A percentile compares a stretch with the other conserved stretches of the same genome.
phyloP scores from a whole-genome alignment of 2,329 filamentous ascomycete species.

The Fusarium decemcellulare region DNA sequence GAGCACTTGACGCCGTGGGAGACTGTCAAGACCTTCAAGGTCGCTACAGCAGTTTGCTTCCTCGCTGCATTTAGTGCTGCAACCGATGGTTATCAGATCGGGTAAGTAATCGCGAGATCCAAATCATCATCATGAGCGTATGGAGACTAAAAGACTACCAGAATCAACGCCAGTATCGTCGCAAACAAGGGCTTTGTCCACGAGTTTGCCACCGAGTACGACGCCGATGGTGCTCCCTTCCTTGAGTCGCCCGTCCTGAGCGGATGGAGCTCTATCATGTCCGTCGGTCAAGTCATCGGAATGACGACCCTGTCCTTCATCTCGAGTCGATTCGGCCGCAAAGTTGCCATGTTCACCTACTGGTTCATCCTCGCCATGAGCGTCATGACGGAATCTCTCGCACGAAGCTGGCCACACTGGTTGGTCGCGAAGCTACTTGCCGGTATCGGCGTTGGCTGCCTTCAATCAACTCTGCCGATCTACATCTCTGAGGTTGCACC shows the following conservation, averaged over 20 bases:
- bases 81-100: constrained; percentile 1
- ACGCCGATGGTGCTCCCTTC: constrained; percentile 24
- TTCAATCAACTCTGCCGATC: not conserved
- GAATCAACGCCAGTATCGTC: constrained; percentile 1
- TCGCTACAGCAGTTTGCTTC: not conserved
- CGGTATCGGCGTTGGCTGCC: not conserved
- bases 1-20: not conserved
- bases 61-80: not conserved
- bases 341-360: not conserved
- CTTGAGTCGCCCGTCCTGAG: constrained; percentile 53
- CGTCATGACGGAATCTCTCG: not conserved
- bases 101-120: not conserved
- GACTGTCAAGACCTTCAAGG: constrained; percentile 5
- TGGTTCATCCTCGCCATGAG: constrained; percentile 1
- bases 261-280: constrained; percentile 56
- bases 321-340: constrained; percentile 37
- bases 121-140: accelerated
- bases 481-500: constrained; percentile 49
- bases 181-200: constrained; percentile 4
- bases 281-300: constrained; percentile 56
- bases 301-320: constrained; percentile 49
- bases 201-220: not conserved
- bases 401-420: constrained; percentile 1
- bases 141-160: accelerated
- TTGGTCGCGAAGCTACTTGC: not conserved